Percentiles rank a stretch among this genome's conserved stretches.
Conservation (phyloP, 1,139 yeast genomes). For the Martiniozyma asiatica region DNA sequence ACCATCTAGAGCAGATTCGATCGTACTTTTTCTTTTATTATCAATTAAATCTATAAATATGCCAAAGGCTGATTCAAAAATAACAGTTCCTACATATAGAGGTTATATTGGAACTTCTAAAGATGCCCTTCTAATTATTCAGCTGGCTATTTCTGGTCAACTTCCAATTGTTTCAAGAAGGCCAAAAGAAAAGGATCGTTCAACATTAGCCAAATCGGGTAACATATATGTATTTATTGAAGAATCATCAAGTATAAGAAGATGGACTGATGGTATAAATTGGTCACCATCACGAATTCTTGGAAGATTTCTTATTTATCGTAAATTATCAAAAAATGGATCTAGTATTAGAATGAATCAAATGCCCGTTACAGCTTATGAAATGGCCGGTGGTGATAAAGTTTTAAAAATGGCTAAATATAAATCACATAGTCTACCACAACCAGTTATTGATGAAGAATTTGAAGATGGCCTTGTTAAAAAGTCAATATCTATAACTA, state of each 20-base stretch:
- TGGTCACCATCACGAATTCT: constrained; percentile 88
- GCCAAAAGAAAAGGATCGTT: constrained; percentile 72
- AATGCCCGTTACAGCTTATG: constrained; percentile 13
- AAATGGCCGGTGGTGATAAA: constrained; percentile 10
- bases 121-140: constrained; percentile 76
- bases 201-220: constrained; percentile 57
- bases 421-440: too few relatives aligned
- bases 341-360: too few relatives aligned
- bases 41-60: not conserved
- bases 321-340: constrained; percentile 56
- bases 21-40: too few relatives aligned
- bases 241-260: constrained; percentile 67
- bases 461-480: constrained; percentile 75
- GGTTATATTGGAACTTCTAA: constrained; percentile 76
- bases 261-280: constrained; percentile 91
- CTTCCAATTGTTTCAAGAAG: constrained; percentile 62
- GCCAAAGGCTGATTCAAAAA: too few relatives aligned
- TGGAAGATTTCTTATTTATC: constrained; percentile 71
- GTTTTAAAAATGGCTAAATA: not conserved
- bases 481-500: constrained; percentile 62
- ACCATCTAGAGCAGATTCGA: too few relatives aligned
- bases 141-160: constrained; percentile 55
- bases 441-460: too few relatives aligned
- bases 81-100: constrained; percentile 65
- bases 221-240: constrained; percentile 78